Conservation (phyloP, 2,329 filamentous ascomycete genomes). For the Cladosporium phlei region DNA sequence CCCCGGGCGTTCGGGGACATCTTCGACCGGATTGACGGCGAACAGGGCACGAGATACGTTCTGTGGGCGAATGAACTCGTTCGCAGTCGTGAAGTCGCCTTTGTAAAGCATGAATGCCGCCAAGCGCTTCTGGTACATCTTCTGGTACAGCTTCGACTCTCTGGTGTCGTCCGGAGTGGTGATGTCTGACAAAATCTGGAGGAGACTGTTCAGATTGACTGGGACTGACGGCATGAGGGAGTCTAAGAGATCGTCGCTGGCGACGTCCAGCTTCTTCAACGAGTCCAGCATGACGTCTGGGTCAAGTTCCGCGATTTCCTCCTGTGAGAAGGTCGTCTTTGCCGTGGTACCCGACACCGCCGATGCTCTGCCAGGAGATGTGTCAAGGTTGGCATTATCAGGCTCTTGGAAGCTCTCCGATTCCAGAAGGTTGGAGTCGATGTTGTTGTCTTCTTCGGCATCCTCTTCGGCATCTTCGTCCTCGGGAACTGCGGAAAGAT, state of each 20-base stretch:
- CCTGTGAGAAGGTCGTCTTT: constrained; percentile 42
- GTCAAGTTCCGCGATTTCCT: constrained; percentile 40
- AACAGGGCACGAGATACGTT: constrained; percentile 38
- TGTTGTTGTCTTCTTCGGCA: background rate
- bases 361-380: constrained; percentile 26
- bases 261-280: constrained; percentile 34
- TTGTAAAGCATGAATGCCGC: constrained; percentile 32
- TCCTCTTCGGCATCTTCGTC: constrained; percentile 14
- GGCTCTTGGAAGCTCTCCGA: constrained; percentile 14
- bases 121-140: constrained; percentile 35
- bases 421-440: background rate
- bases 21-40: constrained; percentile 24
- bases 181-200: constrained; percentile 27
- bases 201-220: constrained; percentile 17
- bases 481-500: constrained; percentile 21
- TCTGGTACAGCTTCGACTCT: no score
- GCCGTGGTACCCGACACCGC: constrained; percentile 45
- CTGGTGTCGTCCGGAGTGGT: no score
- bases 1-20: constrained; percentile 28
- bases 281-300: constrained; percentile 38
- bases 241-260: constrained; percentile 26
- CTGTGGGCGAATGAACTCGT: constrained; percentile 38
- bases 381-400: background rate
- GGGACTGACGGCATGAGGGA: constrained; percentile 27
- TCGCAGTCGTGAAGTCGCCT: constrained; percentile 31